Percentiles rank a stretch among this genome's conserved stretches.
Evolutionary conservation across 306 rosid genomes (phyloP).

Genomic region (Vigna angularis): DNA sequence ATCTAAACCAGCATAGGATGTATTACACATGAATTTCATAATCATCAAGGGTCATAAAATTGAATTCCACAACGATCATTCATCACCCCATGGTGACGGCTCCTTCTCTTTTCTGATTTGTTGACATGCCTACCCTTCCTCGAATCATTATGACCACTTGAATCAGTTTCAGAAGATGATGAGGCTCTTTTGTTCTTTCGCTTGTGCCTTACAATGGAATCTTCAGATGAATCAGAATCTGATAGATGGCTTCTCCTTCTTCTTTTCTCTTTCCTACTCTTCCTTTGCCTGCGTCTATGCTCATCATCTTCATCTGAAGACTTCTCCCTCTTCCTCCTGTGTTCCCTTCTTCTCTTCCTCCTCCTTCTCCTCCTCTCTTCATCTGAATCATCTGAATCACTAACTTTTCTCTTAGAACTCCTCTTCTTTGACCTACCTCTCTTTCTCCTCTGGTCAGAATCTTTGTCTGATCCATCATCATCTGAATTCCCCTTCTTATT

Average conservation of each 20-base stretch:
- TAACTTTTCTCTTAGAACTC: constrained; percentile 60
- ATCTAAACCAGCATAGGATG: constrained; percentile 2
- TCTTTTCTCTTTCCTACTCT: constrained; percentile 65
- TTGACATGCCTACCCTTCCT: constrained; percentile 65
- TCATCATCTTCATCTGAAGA: constrained; percentile 50
- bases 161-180: constrained; percentile 58
- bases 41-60: constrained; percentile 7
- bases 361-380: constrained; percentile 57
- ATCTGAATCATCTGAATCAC: constrained; percentile 72
- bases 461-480: constrained; percentile 57
- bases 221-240: constrained; percentile 72
- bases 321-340: constrained; percentile 52
- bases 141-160: constrained; percentile 56
- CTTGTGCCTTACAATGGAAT: constrained; percentile 53
- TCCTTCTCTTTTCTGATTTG: constrained; percentile 70
- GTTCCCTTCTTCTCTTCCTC: constrained; percentile 64
- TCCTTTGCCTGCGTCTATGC: constrained; percentile 40
- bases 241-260: constrained; percentile 71
- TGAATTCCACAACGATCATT: constrained; percentile 36
- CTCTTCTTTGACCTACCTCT: constrained; percentile 91
- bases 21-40: constrained; percentile 1
- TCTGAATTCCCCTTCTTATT: constrained; percentile 57
- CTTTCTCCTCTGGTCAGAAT: constrained; percentile 64
- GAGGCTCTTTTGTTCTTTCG: constrained; percentile 65
- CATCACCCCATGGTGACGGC: constrained; percentile 54